These are phyloP conservation scores for Backusella westeae DNA, from an alignment of 192 early-diverging fungal species.

Conservation along the genomic window DNA sequence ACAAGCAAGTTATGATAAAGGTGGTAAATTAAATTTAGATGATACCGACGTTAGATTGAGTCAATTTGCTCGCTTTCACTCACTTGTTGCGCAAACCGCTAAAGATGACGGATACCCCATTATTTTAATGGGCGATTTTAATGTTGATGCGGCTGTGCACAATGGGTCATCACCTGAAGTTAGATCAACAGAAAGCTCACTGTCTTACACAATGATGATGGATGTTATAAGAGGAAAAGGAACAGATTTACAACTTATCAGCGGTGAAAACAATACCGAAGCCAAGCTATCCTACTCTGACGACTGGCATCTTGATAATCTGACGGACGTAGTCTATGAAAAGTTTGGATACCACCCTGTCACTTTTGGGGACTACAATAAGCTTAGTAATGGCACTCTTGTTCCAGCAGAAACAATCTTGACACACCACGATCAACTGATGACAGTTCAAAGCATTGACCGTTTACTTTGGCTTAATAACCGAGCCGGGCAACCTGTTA, in stretches of 20 bases:
- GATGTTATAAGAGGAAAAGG: constrained; percentile 45
- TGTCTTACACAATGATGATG: constrained; percentile 61
- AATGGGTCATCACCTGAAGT: constrained; percentile 5
- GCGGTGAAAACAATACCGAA: neutral
- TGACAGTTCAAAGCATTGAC: constrained; percentile 36
- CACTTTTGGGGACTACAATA: constrained; percentile 67
- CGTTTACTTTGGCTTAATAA: constrained; percentile 20
- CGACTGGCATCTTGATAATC: neutral
- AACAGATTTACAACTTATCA: neutral
- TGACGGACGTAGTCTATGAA: constrained; percentile 56
- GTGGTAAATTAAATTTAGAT: constrained; percentile 43
- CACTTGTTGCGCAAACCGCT: constrained; percentile 54
- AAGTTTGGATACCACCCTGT: constrained; percentile 67
- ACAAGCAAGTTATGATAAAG: constrained; percentile 68
- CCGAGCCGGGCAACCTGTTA: neutral
- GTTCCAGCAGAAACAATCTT: constrained; percentile 57
- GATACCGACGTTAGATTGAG: constrained; percentile 56
- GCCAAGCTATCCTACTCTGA: neutral
- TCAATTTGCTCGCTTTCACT: constrained; percentile 65
- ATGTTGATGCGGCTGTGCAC: constrained; percentile 53
- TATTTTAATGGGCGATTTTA: constrained; percentile 53
- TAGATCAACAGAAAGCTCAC: constrained; percentile 34
- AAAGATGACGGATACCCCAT: constrained; percentile 27
- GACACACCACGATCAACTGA: constrained; percentile 47
- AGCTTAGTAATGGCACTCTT: constrained; percentile 41